Percentiles rank a stretch among this genome's conserved stretches.
phyloP scores from a whole-genome alignment of 495 filamentous ascomycete species.

The Aspergillus bridgeri region DNA sequence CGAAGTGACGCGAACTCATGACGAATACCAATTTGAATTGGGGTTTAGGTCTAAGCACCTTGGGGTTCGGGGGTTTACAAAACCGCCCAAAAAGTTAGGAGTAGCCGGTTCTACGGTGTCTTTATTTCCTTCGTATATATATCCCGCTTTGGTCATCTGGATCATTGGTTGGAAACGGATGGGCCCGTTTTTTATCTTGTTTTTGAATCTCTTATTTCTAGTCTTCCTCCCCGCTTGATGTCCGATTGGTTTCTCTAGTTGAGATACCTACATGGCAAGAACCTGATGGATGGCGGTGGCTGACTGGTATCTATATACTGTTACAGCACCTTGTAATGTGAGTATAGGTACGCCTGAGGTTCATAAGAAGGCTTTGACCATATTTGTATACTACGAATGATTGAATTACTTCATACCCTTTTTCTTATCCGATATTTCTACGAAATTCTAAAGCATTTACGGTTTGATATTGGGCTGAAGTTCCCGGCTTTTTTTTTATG shows the following conservation, averaged over 20 bases:
- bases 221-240: neutral
- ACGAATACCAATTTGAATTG: conserved; percentile 8
- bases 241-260: neutral
- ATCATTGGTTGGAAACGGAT: neutral
- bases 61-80: conserved; percentile 11
- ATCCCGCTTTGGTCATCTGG: neutral
- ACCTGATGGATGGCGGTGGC: too few relatives aligned
- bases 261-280: too few relatives aligned
- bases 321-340: too few relatives aligned
- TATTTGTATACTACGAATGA: conserved; percentile 23
- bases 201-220: neutral
- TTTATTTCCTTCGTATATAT: conserved; percentile 4
- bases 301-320: neutral
- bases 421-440: too few relatives aligned
- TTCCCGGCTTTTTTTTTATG: too few relatives aligned
- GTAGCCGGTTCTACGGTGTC: neutral
- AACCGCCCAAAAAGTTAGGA: neutral
- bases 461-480: too few relatives aligned
- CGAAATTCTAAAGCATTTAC: neutral
- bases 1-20: conserved; percentile 14
- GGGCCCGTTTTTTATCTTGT: neutral
- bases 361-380: neutral
- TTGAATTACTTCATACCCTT: conserved; percentile 10
- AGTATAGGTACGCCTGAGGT: too few relatives aligned
- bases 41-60: neutral